Evolutionary conservation across 1,139 yeast species (phyloP), one percentile per base, ranked within the genome.

Genomic region (Pichia sp.): DNA sequence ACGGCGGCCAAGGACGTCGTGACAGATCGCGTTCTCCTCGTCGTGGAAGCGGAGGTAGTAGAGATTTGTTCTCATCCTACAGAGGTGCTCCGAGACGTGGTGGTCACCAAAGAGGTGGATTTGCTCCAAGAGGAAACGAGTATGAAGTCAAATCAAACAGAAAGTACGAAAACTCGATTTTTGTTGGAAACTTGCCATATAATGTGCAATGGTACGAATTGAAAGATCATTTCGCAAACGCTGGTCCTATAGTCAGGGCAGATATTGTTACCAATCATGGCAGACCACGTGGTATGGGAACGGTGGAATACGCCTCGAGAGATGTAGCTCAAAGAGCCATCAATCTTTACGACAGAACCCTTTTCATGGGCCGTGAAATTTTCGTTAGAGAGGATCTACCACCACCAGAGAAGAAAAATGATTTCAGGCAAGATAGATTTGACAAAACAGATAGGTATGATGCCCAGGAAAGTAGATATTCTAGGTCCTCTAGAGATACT

Each of bases 341-440:
- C 61, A 74, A 76, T 53, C 78, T 81, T 62, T 85, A 79, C 65
- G 87, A 89, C 70, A 87, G 87, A 66, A 76, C 81, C 38, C 78
- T 76, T 51, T 80, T 86, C 61, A 75, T 77, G 67, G 96, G 93
- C 15, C 84, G 99, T 68, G 85, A 84, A 64, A 87, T 93, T 48
- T 92, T 87, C 72, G 96, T 93, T 8, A 85, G 98, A 71, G 96
- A 86, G 70, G 96, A 88, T 66, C 80, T 84, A 62, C 93, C 95
- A 31, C 93, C 95, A 40, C 93, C 93, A 64, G 73, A 73, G 54
- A 66, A 64, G 36, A 54, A 53, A 16, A 31, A 42, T 30, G 49
- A 56, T 29, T 47, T 50, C 34, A 45, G 42, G 15, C 36, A 42
- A 47, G 41, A 45, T 4, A 48, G 55, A 49, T 32, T 41, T 36